Conservation (phyloP, 2,329 filamentous ascomycete genomes). For the Orbilia quercus region DNA sequence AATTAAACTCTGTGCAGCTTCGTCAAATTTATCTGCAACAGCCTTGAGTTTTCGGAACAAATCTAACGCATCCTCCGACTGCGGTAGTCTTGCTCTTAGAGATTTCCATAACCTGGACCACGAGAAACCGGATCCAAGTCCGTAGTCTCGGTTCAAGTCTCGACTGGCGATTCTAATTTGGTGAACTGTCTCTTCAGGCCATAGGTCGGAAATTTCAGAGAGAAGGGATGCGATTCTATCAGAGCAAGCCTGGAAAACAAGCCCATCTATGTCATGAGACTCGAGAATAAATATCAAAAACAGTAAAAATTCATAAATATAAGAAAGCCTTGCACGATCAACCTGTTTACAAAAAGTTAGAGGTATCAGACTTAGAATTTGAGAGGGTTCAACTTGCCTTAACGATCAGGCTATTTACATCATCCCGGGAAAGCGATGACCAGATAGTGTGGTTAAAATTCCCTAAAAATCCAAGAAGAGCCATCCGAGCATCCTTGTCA, state of each 20-base stretch:
- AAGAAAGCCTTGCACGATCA: background rate
- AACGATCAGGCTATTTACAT: background rate
- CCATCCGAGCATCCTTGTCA: conserved; percentile 27
- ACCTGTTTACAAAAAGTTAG: background rate
- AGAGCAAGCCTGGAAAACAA: conserved; percentile 50
- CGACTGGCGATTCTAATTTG: conserved; percentile 26
- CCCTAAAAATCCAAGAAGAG: conserved; percentile 36
- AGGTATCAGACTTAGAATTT: background rate
- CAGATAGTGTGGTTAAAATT: conserved; percentile 38
- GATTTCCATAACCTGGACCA: conserved; percentile 49
- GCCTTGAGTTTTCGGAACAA: conserved; percentile 30
- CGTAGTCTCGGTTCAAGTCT: conserved; percentile 32
- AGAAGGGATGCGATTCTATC: conserved; percentile 34
- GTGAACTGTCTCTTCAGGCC: conserved; percentile 25
- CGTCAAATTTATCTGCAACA: conserved; percentile 38
- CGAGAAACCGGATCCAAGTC: conserved; percentile 48
- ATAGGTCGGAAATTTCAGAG: conserved; percentile 7
- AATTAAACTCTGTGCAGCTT: conserved; percentile 17
- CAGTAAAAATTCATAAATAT: conserved; percentile 33
- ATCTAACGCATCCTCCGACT: conserved; percentile 43
- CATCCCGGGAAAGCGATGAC: conserved; percentile 30
- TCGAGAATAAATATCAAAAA: conserved; percentile 34
- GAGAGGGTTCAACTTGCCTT: background rate
- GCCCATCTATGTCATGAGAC: conserved; percentile 22
- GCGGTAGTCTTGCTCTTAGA: conserved; percentile 27